Conservation (phyloP, 768 basidiomycete species). For the Trametes cingulata region DNA sequence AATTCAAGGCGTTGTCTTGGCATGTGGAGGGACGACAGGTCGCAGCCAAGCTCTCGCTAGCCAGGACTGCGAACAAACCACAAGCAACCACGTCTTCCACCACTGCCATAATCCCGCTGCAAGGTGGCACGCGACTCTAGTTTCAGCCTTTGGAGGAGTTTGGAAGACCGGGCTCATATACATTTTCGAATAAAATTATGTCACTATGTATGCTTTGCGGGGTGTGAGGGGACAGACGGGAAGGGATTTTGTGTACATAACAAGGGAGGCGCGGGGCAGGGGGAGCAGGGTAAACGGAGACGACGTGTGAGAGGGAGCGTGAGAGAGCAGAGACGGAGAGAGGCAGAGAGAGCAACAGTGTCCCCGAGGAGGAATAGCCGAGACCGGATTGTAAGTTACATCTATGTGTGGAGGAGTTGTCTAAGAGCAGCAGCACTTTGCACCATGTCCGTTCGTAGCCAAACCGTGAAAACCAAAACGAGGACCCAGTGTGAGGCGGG, state of each 20-base stretch:
- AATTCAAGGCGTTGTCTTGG: no score
- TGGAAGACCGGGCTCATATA: neutral
- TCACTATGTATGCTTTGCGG: constrained; percentile 16
- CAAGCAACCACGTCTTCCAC: no score
- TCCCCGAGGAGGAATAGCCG: constrained; percentile 16
- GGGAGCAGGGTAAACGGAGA: neutral
- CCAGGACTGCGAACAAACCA: no score
- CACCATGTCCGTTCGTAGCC: constrained; percentile 11
- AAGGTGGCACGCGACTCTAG: no score
- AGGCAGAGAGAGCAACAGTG: constrained; percentile 17
- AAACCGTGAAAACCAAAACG: neutral
- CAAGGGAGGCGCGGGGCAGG: neutral
- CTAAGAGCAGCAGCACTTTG: constrained; percentile 7
- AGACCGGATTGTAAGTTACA: constrained; percentile 15
- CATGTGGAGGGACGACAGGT: no score
- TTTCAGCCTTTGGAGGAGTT: neutral
- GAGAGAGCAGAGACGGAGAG: neutral
- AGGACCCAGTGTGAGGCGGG: neutral
- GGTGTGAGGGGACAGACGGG: neutral
- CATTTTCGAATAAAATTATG: constrained; percentile 18
- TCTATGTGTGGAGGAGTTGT: constrained; percentile 11
- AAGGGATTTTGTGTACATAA: neutral
- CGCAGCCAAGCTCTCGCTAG: no score
- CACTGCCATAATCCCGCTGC: no score
- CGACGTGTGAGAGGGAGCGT: neutral